Conservation (phyloP, 257 asterid genomes). For the Ehretia macrophylla region DNA sequence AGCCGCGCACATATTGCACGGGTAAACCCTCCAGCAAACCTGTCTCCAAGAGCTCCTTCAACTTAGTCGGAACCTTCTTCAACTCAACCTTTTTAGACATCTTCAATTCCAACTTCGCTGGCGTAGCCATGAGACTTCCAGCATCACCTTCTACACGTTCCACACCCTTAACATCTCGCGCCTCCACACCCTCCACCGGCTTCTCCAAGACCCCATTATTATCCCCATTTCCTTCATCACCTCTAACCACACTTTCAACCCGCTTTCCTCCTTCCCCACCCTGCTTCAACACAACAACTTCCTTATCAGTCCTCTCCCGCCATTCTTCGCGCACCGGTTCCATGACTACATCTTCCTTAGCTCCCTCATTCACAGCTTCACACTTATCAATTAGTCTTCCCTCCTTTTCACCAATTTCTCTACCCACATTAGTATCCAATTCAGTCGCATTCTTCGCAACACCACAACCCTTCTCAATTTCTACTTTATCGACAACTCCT, state of each 20-base stretch:
- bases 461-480: too few species aligned
- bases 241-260: too few species aligned
- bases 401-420: constrained; percentile 8
- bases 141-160: constrained; percentile 14
- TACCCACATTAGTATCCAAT: constrained; percentile 13
- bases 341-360: constrained; percentile 5
- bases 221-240: too few species aligned
- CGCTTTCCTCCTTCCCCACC: too few species aligned
- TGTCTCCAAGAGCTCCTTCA: constrained; percentile 77
- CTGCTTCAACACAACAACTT: too few species aligned
- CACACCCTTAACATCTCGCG: constrained; percentile 17
- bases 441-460: constrained; percentile 10
- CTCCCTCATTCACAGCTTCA: neutral
- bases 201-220: constrained; percentile 18
- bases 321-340: neutral
- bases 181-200: constrained; percentile 32
- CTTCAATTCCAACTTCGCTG: constrained; percentile 55
- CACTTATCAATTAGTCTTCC: neutral
- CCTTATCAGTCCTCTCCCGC: neutral
- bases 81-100: constrained; percentile 63
- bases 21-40: constrained; percentile 76
- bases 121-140: constrained; percentile 23
- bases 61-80: constrained; percentile 49
- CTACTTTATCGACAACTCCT: neutral
- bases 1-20: constrained; percentile 57